Base-by-base conservation (phyloP, 257 asterid genomes). In the Cinchona pubescens region DNA sequence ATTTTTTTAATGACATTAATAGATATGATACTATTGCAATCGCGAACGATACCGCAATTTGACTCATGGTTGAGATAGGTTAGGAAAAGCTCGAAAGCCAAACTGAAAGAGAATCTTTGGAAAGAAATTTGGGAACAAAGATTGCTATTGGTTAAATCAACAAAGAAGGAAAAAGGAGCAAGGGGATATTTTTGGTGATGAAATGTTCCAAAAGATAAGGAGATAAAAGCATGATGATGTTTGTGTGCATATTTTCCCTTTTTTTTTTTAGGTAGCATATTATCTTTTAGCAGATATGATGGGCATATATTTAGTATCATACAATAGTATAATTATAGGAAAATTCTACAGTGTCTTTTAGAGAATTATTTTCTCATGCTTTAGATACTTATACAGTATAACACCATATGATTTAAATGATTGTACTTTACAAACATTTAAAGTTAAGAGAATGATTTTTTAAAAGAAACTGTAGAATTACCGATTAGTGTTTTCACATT, bases 141-240 rank as follows among this genome's bases (percentile, higher is more conserved):
- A 77, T 79, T 67, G 75, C 49, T 48, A 72, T 43, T 73, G 71
- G 85, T 66, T 83, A 84, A 85, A 79, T 83, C 83, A 59, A 27
- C 38, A 12, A 67, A 74, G 65, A 75, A 69, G 46, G 72, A 53
- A 78, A 78, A 74, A 72, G 78, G 61, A 62, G 65, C 27, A 34
- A 55, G 42, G 55, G 64, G 82, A 79, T 79, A 77, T 75, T 84
- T n/a, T 79, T 83, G 59, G 67, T 81, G 89, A 85, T 83, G 84
- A 88, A 85, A 83, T 86, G 91, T 86, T 86, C 93, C 85, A 73
- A 86, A 85, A 80, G 91, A 85, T 88, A 87, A 88, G 93, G 84
- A 75, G 86, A 86, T 84, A 82, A 62, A 74, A 67, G 56, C 23
- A 32, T n/a, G 38, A 43, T 81, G 78, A 65, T 42, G 63, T 75